These are phyloP conservation scores for Senecio squalidus DNA, from an alignment of 140 eudicot species.

Conservation along the genomic window DNA sequence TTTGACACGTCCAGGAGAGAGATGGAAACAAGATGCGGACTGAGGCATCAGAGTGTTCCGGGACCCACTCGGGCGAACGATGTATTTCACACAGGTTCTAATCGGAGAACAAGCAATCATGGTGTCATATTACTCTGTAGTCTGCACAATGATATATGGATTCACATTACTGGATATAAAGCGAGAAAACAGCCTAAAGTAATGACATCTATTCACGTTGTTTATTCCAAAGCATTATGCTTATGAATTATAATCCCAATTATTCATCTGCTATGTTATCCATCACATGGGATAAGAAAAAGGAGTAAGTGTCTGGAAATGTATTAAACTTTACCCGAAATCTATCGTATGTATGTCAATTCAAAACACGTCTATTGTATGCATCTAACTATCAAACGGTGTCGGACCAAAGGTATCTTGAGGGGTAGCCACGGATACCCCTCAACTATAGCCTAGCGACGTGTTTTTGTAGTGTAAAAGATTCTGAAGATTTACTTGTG, in stretches of 20 bases:
- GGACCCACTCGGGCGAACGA: slow-evolving; percentile 25
- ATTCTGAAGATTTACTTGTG: too few species aligned
- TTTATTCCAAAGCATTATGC: background rate
- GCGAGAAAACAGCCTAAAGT: slow-evolving; percentile 4
- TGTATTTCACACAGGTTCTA: slow-evolving; percentile 25
- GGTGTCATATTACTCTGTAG: slow-evolving; percentile 24
- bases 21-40: slow-evolving; percentile 29
- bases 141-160: slow-evolving; percentile 5
- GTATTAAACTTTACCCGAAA: too few species aligned
- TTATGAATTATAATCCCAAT: slow-evolving; percentile 1
- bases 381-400: background rate
- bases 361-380: too few species aligned
- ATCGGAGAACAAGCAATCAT: slow-evolving; percentile 45
- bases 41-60: slow-evolving; percentile 25
- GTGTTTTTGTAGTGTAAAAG: too few species aligned
- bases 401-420: too few species aligned
- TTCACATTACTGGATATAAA: background rate
- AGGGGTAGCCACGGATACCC: too few species aligned
- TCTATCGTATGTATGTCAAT: too few species aligned
- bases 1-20: slow-evolving; percentile 29
- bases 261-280: too few species aligned
- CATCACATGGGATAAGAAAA: too few species aligned
- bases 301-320: too few species aligned
- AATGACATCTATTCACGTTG: slow-evolving; percentile 4
- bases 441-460: too few species aligned